These are phyloP conservation scores for Sphagnum tenellum DNA, from an alignment of 225 moss, liverwort and hornwort species.

Conservation along the genomic window DNA sequence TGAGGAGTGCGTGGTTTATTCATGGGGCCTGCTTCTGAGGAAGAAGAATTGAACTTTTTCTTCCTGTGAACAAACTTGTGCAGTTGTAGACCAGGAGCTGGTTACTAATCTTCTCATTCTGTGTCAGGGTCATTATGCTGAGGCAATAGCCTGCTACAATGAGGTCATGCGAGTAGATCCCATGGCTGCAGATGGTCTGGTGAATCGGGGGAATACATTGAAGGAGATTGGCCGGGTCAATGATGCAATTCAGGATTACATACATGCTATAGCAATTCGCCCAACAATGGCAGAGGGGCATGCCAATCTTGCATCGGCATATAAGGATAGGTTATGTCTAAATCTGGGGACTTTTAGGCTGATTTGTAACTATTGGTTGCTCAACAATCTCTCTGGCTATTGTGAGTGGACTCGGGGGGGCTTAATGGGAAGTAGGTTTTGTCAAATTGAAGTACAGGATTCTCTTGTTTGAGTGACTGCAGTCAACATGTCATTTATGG, in stretches of 20 bases:
- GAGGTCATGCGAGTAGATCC: constrained; percentile 99
- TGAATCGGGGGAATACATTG: constrained; percentile 90
- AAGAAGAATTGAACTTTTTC: background rate
- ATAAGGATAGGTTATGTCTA: constrained; percentile 79
- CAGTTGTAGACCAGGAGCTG: too few species aligned
- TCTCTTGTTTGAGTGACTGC: too few species aligned
- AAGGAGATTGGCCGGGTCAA: constrained; percentile 97
- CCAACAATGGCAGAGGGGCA: constrained; percentile 99
- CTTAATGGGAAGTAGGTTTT: too few species aligned
- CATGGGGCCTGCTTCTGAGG: background rate
- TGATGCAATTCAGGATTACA: constrained; percentile 96
- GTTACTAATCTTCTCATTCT: background rate
- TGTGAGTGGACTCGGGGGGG: too few species aligned
- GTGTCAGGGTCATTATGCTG: constrained; percentile 77
- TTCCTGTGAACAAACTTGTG: too few species aligned
- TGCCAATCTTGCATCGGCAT: constrained; percentile 97
- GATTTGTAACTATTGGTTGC: too few species aligned
- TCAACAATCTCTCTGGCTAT: too few species aligned
- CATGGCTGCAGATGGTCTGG: constrained; percentile 90
- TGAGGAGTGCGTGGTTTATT: background rate
- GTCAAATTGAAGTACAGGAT: too few species aligned
- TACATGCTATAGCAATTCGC: constrained; percentile 85
- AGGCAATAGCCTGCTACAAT: constrained; percentile 96
- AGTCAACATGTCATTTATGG: too few species aligned
- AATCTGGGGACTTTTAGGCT: too few species aligned